Percentiles rank a stretch among this genome's conserved stretches.
phyloP scores from a whole-genome alignment of 1,284 basidiomycete genomes.

The Leccinum pachyderme region DNA sequence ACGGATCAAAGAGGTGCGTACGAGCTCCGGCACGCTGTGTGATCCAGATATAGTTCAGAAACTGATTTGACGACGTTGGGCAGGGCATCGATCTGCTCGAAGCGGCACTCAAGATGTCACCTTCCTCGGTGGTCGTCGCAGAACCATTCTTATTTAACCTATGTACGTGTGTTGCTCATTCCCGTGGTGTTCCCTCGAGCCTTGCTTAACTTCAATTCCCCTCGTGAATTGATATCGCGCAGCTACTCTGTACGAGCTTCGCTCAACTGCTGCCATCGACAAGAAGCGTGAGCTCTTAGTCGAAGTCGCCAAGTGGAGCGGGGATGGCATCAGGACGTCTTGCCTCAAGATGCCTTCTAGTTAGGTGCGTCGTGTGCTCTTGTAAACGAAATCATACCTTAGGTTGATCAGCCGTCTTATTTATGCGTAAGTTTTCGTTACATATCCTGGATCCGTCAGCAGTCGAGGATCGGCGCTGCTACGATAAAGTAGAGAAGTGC shows the following conservation, averaged over 20 bases:
- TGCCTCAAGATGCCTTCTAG: constrained; percentile 75
- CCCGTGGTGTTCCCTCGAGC: not conserved
- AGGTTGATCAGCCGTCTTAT: too few relatives aligned
- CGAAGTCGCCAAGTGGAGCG: constrained; percentile 78
- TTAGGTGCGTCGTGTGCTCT: constrained; percentile 22
- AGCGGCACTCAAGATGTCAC: constrained; percentile 55
- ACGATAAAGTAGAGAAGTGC: not conserved
- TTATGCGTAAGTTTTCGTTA: too few relatives aligned
- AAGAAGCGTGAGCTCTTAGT: constrained; percentile 71
- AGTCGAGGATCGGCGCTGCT: too few relatives aligned
- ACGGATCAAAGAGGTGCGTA: constrained; percentile 61
- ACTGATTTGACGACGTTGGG: not conserved
- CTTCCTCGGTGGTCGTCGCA: constrained; percentile 64
- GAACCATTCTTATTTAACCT: constrained; percentile 82
- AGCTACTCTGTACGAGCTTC: constrained; percentile 81
- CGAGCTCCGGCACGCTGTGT: not conserved
- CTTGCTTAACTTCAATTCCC: not conserved
- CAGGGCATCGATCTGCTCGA: constrained; percentile 71
- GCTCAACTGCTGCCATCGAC: constrained; percentile 63
- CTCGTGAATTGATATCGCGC: not conserved
- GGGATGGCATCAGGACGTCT: constrained; percentile 74
- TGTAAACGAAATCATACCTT: too few relatives aligned
- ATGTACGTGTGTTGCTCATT: constrained; percentile 46
- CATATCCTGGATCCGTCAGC: too few relatives aligned
- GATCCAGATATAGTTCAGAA: not conserved